A percentile compares a stretch with the other conserved stretches of the same genome.
Evolutionary conservation across 257 asterid genomes (phyloP).

Genomic region (Nicotiana sylvestris): DNA sequence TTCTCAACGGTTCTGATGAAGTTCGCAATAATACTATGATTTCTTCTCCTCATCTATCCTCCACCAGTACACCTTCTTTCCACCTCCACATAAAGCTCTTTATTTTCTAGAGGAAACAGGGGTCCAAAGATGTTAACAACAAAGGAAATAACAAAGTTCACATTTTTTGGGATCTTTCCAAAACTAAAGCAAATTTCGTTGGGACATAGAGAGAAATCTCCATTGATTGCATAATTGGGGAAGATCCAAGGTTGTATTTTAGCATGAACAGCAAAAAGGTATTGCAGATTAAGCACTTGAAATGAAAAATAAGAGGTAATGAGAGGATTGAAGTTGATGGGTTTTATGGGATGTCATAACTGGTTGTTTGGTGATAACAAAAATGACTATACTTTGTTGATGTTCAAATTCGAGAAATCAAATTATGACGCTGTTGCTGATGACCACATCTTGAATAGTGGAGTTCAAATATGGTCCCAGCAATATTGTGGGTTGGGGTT

Average conservation of each 20-base stretch:
- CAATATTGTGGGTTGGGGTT: conserved; percentile 30
- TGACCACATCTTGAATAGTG: background rate
- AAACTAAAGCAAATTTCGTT: conserved; percentile 28
- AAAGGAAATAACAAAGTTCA: background rate
- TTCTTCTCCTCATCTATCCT: background rate
- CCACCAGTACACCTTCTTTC: too few relatives aligned
- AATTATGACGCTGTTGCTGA: conserved; percentile 20
- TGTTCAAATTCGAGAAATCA: conserved; percentile 33
- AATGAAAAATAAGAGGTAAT: conserved; percentile 55
- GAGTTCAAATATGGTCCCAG: conserved; percentile 25
- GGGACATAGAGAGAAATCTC: conserved; percentile 29
- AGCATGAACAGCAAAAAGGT: conserved; percentile 28
- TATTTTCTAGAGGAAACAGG: conserved; percentile 31
- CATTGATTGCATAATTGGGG: conserved; percentile 30
- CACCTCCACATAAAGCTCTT: conserved; percentile 32
- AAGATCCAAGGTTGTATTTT: conserved; percentile 33
- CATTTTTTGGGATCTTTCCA: background rate
- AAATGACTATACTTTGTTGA: conserved; percentile 45
- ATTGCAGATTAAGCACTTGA: conserved; percentile 43
- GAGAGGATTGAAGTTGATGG: conserved; percentile 12
- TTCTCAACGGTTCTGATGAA: too few relatives aligned
- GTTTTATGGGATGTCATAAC: conserved; percentile 26
- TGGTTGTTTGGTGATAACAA: conserved; percentile 42
- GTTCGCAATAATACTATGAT: too few relatives aligned
- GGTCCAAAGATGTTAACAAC: conserved; percentile 29